phyloP scores from a whole-genome alignment of 116 monocot genomes.

The Papilionanthe hybrid region DNA sequence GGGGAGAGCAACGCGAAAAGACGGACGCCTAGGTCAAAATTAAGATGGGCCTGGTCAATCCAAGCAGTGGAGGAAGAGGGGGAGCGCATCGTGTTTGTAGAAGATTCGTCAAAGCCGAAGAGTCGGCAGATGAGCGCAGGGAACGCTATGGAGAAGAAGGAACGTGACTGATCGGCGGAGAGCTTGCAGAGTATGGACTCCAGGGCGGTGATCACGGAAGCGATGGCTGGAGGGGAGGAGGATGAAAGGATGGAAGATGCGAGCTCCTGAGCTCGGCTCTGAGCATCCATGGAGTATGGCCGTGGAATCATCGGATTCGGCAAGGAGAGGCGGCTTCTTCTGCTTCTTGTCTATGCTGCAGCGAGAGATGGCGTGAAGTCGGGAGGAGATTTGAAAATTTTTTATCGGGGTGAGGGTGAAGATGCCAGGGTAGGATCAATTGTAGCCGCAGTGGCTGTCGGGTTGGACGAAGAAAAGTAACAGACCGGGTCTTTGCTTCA shows the following conservation, averaged over 20 bases:
- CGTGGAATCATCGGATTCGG: conserved; percentile 21
- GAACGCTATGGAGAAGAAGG: conserved; percentile 78
- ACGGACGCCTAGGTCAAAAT: conserved; percentile 21
- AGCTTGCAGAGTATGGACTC: conserved; percentile 50
- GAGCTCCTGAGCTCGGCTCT: conserved; percentile 51
- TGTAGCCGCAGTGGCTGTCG: not conserved
- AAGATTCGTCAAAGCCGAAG: conserved; percentile 60
- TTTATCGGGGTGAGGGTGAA: not conserved
- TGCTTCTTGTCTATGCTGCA: not conserved
- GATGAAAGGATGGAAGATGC: conserved; percentile 46
- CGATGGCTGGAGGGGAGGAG: conserved; percentile 44
- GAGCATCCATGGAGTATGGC: conserved; percentile 43
- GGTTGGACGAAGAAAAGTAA: not conserved
- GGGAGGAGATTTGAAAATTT: conserved; percentile 1
- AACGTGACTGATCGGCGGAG: conserved; percentile 44
- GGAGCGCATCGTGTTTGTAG: conserved; percentile 11
- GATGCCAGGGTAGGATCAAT: conserved; percentile 5
- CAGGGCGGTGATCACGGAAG: conserved; percentile 36
- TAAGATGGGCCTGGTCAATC: conserved; percentile 35
- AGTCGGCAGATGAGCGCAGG: conserved; percentile 71
- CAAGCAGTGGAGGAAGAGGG: conserved; percentile 27
- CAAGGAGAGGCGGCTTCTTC: not conserved
- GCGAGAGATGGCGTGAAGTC: not conserved
- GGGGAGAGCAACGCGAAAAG: conserved; percentile 49
- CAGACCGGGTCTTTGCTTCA: not conserved